Base-by-base conservation (phyloP, 345 rosid genomes). In the Crucihimalaya himalaica region DNA sequence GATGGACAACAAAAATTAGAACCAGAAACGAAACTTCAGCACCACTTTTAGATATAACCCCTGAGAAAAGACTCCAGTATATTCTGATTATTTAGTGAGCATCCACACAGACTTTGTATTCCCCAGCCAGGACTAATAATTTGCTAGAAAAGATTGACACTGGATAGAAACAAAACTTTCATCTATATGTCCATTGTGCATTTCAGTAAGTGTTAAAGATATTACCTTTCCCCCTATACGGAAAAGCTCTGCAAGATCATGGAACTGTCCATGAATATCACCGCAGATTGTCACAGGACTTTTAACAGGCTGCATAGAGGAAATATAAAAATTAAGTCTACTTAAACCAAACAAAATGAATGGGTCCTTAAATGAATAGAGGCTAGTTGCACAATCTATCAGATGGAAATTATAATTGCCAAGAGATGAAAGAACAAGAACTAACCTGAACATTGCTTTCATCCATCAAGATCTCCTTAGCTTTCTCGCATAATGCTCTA, bases 171-270 rank as follows among this genome's bases (percentile, higher is more conserved):
- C 23, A 8, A 60, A 68, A 42, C 15, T 16, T 53, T 21, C 50
- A 32, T 68, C 50, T 68, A n/a, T 1, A n/a, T 27, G 45, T 53
- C 31, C 18, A 57, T 20, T 58, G 14, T 43, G 42, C 16, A 58
- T 66, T 8, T 64, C 25, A 63, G 47, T 11, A 56, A 47, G 61
- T 28, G 19, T 34, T 52, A 60, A 6, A 78, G 53, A 53, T 16
- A 59, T 66, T 87, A 95, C 99, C 96, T 85, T 87, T 76, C 99
- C 97, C 27, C 99, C 98, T 61, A 92, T 92, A 48, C 90, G 93
- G 83, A 96, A 96, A 78, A 96, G 99, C 83, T 96, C 99, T 12
- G 97, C 96, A 80, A 96, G 99, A 81, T 96, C 99, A 85, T 96
- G 99, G 83, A 96, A 96, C 76, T 96, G 97, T 70, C 98, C 98